A percentile compares a stretch with the other conserved stretches of the same genome.
Conservation (phyloP, 169 alveolate genomes). For the Theileria parva region DNA sequence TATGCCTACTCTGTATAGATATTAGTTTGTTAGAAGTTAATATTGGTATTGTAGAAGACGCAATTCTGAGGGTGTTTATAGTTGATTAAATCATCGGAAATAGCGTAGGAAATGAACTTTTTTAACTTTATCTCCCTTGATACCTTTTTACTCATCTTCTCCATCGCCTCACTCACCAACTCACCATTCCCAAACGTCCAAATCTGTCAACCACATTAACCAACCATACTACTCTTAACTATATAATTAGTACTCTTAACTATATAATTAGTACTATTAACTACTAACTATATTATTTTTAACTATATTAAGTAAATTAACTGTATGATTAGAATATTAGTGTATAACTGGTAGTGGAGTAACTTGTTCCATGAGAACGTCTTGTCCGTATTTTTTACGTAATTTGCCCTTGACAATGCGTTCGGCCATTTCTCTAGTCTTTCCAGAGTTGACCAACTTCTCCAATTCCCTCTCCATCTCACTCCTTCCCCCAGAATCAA, state of each 20-base stretch:
- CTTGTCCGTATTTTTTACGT: constrained; percentile 50
- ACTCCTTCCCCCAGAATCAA: constrained; percentile 14
- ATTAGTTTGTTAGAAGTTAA: constrained; percentile 36
- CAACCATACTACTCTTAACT: too few relatives aligned
- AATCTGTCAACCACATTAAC: constrained; percentile 7
- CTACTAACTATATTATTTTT: too few relatives aligned
- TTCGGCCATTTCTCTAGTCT: constrained; percentile 47
- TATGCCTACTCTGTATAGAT: too few relatives aligned
- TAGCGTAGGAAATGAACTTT: constrained; percentile 27
- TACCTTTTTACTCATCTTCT: constrained; percentile 16
- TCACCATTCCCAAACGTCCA: constrained; percentile 62
- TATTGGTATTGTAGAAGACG: constrained; percentile 14
- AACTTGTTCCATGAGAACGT: constrained; percentile 59
- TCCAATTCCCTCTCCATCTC: constrained; percentile 24
- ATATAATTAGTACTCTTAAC: too few relatives aligned
- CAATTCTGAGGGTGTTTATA: constrained; percentile 30
- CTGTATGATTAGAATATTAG: not conserved
- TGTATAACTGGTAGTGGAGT: not conserved
- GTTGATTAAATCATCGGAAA: constrained; percentile 47
- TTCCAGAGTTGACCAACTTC: constrained; percentile 24
- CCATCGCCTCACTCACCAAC: constrained; percentile 20
- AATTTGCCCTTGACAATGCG: constrained; percentile 36
- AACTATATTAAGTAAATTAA: too few relatives aligned
- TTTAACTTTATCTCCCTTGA: not conserved
- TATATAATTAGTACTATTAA: too few relatives aligned